Conservation (phyloP, 2,329 filamentous ascomycete genomes). For the Colletotrichum gigasporum region DNA sequence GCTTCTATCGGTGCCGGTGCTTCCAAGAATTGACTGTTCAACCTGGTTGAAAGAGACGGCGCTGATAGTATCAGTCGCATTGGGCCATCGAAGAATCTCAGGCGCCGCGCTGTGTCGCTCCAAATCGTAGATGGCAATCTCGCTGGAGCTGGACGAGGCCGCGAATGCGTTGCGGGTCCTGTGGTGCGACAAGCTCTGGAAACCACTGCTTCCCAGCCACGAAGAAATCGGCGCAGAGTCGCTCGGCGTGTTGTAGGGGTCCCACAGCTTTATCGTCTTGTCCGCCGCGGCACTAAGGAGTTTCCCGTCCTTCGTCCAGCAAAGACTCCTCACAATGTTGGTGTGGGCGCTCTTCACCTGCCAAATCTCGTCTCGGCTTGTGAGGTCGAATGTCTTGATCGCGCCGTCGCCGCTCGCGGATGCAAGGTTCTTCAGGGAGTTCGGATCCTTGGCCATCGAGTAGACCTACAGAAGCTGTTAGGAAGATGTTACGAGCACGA, state of each 20-base stretch:
- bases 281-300: conserved; percentile 89
- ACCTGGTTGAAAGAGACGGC: conserved; percentile 90
- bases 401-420: conserved; percentile 92
- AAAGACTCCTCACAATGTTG: conserved; percentile 90
- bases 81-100: conserved; percentile 88
- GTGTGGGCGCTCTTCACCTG: conserved; percentile 81
- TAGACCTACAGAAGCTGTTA: conserved; percentile 55
- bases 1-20: conserved; percentile 84
- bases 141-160: conserved; percentile 76
- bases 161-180: conserved; percentile 82
- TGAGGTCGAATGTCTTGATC: conserved; percentile 72
- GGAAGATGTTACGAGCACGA: not conserved
- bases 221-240: conserved; percentile 80
- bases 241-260: conserved; percentile 80
- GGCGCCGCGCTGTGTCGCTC: conserved; percentile 82
- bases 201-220: conserved; percentile 74
- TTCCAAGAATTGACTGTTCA: conserved; percentile 90
- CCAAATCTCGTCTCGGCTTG: conserved; percentile 78
- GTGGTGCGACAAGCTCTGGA: conserved; percentile 81
- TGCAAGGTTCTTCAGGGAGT: conserved; percentile 77
- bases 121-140: conserved; percentile 89
- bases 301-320: conserved; percentile 87
- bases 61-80: conserved; percentile 88
- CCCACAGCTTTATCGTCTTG: conserved; percentile 87
- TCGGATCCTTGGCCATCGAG: conserved; percentile 81